phyloP scores from a whole-genome alignment of 2,329 filamentous ascomycete species.

The Ascocoryne sarcoides region DNA sequence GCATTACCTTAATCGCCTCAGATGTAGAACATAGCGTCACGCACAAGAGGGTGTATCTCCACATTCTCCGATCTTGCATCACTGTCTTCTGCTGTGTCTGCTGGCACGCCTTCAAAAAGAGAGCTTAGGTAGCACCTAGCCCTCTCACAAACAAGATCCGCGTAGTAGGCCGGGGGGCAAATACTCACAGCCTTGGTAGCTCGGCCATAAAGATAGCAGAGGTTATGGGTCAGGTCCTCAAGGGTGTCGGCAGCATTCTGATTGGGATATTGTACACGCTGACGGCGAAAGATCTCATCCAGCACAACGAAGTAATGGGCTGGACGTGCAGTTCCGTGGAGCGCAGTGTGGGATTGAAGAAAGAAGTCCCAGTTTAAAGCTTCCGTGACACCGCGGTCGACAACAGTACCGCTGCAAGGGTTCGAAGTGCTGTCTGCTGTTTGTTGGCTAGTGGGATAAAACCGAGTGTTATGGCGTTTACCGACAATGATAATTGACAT shows the following conservation, averaged over 20 bases:
- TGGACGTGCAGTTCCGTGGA: slow-evolving; percentile 73
- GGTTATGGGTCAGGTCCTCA: slow-evolving; percentile 62
- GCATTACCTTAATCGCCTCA: neutral
- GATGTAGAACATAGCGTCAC: slow-evolving; percentile 31
- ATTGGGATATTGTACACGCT: slow-evolving; percentile 8
- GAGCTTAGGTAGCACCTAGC: slow-evolving; percentile 61
- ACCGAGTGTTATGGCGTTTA: slow-evolving; percentile 79
- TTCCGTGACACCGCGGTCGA: slow-evolving; percentile 73
- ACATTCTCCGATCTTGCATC: slow-evolving; percentile 5
- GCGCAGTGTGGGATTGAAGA: slow-evolving; percentile 68
- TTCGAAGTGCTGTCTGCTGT: slow-evolving; percentile 52
- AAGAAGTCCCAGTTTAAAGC: slow-evolving; percentile 74
- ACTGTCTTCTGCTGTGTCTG: slow-evolving; percentile 3
- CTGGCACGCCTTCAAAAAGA: slow-evolving; percentile 39
- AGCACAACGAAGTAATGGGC: slow-evolving; percentile 70
- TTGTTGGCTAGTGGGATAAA: slow-evolving; percentile 56
- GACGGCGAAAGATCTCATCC: slow-evolving; percentile 54
- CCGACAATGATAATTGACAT: slow-evolving; percentile 70
- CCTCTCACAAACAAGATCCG: slow-evolving; percentile 72
- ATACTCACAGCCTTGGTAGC: slow-evolving; percentile 79
- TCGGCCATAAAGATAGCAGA: slow-evolving; percentile 74
- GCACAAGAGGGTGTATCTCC: slow-evolving; percentile 23
- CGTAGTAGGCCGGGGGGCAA: slow-evolving; percentile 81
- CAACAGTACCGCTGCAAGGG: slow-evolving; percentile 63
- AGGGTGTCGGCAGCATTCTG: slow-evolving; percentile 51